A percentile compares a stretch with the other conserved stretches of the same genome.
These are phyloP conservation scores for Hirschioporus abietinus DNA, from an alignment of 768 basidiomycete genomes.

Conservation along the genomic window DNA sequence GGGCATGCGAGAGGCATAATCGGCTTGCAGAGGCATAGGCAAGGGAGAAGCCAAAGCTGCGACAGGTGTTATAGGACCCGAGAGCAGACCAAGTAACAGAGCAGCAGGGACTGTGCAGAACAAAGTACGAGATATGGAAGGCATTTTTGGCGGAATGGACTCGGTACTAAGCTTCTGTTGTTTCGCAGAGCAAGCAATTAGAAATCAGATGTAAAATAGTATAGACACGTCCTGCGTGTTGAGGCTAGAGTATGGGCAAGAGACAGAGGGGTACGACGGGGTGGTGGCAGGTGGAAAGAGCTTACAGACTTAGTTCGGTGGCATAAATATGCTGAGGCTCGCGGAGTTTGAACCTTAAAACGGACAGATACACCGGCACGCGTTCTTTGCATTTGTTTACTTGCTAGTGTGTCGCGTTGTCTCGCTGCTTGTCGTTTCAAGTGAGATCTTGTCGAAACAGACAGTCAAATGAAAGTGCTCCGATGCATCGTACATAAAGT, in stretches of 20 bases:
- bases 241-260: background rate
- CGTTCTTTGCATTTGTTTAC: background rate
- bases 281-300: slow-evolving; percentile 1
- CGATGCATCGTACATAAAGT: background rate
- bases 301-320: background rate
- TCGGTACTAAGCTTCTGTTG: background rate
- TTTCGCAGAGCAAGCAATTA: background rate
- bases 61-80: slow-evolving; percentile 17
- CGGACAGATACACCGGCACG: background rate
- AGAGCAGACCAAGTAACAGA: slow-evolving; percentile 30
- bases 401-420: too few species aligned
- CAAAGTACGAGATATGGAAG: slow-evolving; percentile 32
- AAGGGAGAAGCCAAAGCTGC: slow-evolving; percentile 20
- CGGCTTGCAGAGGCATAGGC: slow-evolving; percentile 9
- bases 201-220: background rate
- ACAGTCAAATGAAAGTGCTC: background rate
- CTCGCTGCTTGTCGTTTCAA: too few species aligned
- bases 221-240: background rate
- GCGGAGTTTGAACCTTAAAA: background rate
- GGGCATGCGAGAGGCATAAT: background rate
- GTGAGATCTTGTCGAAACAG: too few species aligned
- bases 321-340: background rate
- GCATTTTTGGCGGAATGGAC: slow-evolving; percentile 20
- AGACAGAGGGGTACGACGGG: background rate
- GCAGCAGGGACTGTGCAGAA: slow-evolving; percentile 36